Evolutionary conservation across 2,329 filamentous ascomycete species (phyloP).

Genomic region (Venturia asperata): DNA sequence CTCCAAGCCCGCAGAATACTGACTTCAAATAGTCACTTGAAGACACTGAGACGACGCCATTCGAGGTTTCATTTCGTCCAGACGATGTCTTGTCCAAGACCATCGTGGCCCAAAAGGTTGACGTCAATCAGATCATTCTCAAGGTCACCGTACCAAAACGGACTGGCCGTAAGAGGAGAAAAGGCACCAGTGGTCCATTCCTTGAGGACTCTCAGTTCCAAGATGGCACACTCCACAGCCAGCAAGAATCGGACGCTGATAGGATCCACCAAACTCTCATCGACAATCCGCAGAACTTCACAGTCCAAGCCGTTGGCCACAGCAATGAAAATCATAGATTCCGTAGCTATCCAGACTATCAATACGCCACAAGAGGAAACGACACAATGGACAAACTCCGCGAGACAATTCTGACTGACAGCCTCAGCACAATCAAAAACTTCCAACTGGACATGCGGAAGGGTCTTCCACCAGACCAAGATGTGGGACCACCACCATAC

Average conservation of each 20-base stretch:
- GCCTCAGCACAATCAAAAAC: slow-evolving; percentile 7
- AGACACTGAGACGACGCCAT: slow-evolving; percentile 39
- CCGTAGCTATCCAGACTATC: slow-evolving; percentile 71
- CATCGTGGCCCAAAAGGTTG: slow-evolving; percentile 65
- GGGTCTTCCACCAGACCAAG: slow-evolving; percentile 14
- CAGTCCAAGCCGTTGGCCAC: slow-evolving; percentile 62
- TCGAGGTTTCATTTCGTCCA: slow-evolving; percentile 69
- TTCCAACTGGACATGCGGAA: slow-evolving; percentile 16
- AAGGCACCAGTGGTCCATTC: slow-evolving; percentile 64
- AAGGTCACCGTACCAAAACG: slow-evolving; percentile 80
- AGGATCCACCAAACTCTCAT: slow-evolving; percentile 54
- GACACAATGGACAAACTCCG: slow-evolving; percentile 65
- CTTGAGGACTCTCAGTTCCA: slow-evolving; percentile 18
- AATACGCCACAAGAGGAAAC: slow-evolving; percentile 64
- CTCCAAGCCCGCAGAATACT: neutral
- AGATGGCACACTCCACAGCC: neutral
- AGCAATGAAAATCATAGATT: slow-evolving; percentile 81
- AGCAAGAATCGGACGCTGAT: slow-evolving; percentile 24
- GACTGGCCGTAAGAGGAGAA: slow-evolving; percentile 78
- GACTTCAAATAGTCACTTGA: slow-evolving; percentile 37
- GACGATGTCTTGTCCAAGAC: slow-evolving; percentile 73
- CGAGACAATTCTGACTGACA: slow-evolving; percentile 36
- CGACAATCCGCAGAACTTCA: slow-evolving; percentile 63
- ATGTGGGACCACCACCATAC: slow-evolving; percentile 17
- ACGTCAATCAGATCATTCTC: slow-evolving; percentile 76